A percentile compares a stretch with the other conserved stretches of the same genome.
Conservation (phyloP, 306 rosid genomes). For the Cucurbita ficifolia region DNA sequence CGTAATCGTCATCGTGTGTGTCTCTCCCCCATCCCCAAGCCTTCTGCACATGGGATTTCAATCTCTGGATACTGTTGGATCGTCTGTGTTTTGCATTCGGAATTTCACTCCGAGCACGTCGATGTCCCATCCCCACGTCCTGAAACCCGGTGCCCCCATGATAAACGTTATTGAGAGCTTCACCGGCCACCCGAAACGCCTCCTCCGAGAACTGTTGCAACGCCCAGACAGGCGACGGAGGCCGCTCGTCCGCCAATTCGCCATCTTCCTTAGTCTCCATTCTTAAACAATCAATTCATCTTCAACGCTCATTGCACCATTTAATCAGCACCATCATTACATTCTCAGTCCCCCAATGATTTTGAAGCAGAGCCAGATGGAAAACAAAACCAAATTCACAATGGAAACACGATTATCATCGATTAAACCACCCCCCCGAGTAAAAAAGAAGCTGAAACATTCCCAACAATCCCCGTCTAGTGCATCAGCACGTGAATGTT, state of each 20-base stretch:
- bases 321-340: constrained; percentile 10
- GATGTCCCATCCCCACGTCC: constrained; percentile 32
- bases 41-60: constrained; percentile 51
- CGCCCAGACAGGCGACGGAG: constrained; percentile 28
- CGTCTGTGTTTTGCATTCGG: constrained; percentile 20
- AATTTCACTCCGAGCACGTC: constrained; percentile 57
- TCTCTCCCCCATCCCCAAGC: constrained; percentile 58
- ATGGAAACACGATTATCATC: constrained; percentile 14
- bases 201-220: constrained; percentile 59
- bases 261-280: constrained; percentile 49
- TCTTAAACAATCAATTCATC: constrained; percentile 29
- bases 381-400: constrained; percentile 2
- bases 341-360: constrained; percentile 16
- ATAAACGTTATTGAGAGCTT: constrained; percentile 33
- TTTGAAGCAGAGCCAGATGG: constrained; percentile 14
- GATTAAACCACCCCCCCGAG: constrained; percentile 12
- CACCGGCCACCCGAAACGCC: constrained; percentile 54
- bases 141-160: constrained; percentile 19
- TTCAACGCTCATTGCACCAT: constrained; percentile 15
- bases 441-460: constrained; percentile 15
- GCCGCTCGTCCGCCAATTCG: constrained; percentile 31
- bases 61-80: constrained; percentile 42
- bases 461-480: constrained; percentile 13
- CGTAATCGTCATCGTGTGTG: constrained; percentile 20
- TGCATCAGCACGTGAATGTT: constrained; percentile 11